These are phyloP conservation scores for Paspalum vaginatum DNA, from an alignment of 176 grass and related monocot species.

Conservation along the genomic window DNA sequence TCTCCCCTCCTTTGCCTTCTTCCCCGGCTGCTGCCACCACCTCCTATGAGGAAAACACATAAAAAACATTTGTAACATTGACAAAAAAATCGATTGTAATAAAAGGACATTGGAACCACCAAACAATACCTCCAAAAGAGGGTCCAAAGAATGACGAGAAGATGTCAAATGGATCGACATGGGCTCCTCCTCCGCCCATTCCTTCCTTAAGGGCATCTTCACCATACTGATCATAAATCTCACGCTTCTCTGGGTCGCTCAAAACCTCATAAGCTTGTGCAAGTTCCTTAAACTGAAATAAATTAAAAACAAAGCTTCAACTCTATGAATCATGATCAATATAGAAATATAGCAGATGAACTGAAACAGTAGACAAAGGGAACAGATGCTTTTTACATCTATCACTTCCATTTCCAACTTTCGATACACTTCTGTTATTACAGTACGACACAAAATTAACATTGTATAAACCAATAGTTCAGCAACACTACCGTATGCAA, in stretches of 20 bases:
- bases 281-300: slow-evolving; percentile 96
- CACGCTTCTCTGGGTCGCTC: slow-evolving; percentile 96
- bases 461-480: not conserved
- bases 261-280: slow-evolving; percentile 98
- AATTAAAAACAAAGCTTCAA: slow-evolving; percentile 16
- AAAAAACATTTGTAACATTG: not conserved
- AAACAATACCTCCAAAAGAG: slow-evolving; percentile 69
- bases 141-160: slow-evolving; percentile 96
- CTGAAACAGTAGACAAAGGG: not conserved
- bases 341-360: not conserved
- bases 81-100: slow-evolving; percentile 3
- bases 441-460: not conserved
- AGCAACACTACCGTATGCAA: not conserved
- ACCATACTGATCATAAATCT: slow-evolving; percentile 97
- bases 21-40: slow-evolving; percentile 86
- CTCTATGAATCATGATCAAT: slow-evolving; percentile 5
- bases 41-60: slow-evolving; percentile 46
- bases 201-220: slow-evolving; percentile 99
- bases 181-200: slow-evolving; percentile 81
- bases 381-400: not conserved
- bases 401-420: not conserved
- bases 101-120: slow-evolving; percentile 20
- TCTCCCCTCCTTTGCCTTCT: slow-evolving; percentile 96
- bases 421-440: not conserved
- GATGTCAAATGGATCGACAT: slow-evolving; percentile 89